These are phyloP conservation scores for Clathrospora elynae DNA, from an alignment of 2,329 filamentous ascomycete genomes.

Conservation along the genomic window DNA sequence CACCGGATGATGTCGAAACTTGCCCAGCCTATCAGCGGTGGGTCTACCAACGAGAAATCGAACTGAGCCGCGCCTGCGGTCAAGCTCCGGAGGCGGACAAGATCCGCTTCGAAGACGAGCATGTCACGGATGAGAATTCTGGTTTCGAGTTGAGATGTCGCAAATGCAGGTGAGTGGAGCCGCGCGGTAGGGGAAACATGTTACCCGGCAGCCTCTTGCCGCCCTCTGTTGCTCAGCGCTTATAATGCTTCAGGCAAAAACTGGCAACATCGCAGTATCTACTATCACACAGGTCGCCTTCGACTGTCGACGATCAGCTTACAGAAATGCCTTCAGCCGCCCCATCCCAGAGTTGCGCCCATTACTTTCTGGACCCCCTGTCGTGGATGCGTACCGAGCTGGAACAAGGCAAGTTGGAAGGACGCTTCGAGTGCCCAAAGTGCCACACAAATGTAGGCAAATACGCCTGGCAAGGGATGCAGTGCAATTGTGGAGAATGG, in stretches of 20 bases:
- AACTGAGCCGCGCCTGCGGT: slow-evolving; percentile 71
- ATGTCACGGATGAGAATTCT: slow-evolving; percentile 50
- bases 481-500: slow-evolving; percentile 90
- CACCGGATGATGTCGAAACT: slow-evolving; percentile 69
- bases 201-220: slow-evolving; percentile 11
- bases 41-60: slow-evolving; percentile 69
- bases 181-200: slow-evolving; percentile 10
- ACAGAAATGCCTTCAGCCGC: slow-evolving; percentile 12
- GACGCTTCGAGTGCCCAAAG: slow-evolving; percentile 82
- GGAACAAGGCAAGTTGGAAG: slow-evolving; percentile 81
- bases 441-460: slow-evolving; percentile 86
- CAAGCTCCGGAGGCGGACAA: slow-evolving; percentile 76
- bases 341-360: slow-evolving; percentile 65
- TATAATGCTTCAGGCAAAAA: slow-evolving; percentile 54
- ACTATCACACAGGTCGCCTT: slow-evolving; percentile 61
- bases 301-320: slow-evolving; percentile 17
- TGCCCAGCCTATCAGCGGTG: slow-evolving; percentile 82
- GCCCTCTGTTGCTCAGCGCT: slow-evolving; percentile 28
- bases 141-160: slow-evolving; percentile 77
- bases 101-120: slow-evolving; percentile 81
- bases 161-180: slow-evolving; percentile 73
- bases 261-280: slow-evolving; percentile 71
- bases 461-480: slow-evolving; percentile 95
- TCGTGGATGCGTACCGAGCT: slow-evolving; percentile 92
- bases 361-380: slow-evolving; percentile 89